A percentile compares a stretch with the other conserved stretches of the same genome.
Evolutionary conservation across 164 flowering plant species (phyloP).

Genomic region (Protea cynaroides): DNA sequence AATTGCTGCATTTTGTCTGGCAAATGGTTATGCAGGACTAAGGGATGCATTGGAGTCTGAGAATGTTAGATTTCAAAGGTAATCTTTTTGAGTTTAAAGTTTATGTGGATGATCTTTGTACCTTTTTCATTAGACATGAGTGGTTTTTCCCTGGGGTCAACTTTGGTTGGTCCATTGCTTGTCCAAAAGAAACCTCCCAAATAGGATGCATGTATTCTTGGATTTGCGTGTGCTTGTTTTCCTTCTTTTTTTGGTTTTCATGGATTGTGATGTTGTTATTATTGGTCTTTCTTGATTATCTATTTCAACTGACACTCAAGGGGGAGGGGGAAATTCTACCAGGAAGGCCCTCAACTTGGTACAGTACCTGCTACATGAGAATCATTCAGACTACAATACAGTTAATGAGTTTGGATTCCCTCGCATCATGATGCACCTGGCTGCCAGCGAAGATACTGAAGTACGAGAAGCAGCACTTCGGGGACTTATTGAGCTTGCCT

Average conservation of each 20-base stretch:
- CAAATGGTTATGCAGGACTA: constrained; percentile 79
- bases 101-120: not conserved
- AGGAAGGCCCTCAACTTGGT: constrained; percentile 93
- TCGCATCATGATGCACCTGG: constrained; percentile 77
- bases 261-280: too few relatives aligned
- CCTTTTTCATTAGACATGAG: not conserved
- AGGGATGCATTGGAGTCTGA: constrained; percentile 82
- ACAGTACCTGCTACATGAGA: constrained; percentile 75
- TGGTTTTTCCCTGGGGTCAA: not conserved
- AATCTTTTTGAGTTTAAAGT: not conserved
- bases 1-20: constrained; percentile 78
- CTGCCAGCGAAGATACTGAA: constrained; percentile 70
- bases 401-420: constrained; percentile 72
- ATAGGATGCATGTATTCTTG: too few relatives aligned
- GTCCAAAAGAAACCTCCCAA: not conserved
- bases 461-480: constrained; percentile 88
- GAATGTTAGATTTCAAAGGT: constrained; percentile 87
- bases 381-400: constrained; percentile 51
- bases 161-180: not conserved
- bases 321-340: constrained; percentile 20
- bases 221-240: not conserved
- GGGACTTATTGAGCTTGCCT: constrained; percentile 69
- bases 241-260: not conserved
- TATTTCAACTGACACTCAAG: too few relatives aligned
- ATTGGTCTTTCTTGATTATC: too few relatives aligned